Evolutionary conservation across 2,329 filamentous ascomycete species (phyloP).

Genomic region (Knufia fluminis): DNA sequence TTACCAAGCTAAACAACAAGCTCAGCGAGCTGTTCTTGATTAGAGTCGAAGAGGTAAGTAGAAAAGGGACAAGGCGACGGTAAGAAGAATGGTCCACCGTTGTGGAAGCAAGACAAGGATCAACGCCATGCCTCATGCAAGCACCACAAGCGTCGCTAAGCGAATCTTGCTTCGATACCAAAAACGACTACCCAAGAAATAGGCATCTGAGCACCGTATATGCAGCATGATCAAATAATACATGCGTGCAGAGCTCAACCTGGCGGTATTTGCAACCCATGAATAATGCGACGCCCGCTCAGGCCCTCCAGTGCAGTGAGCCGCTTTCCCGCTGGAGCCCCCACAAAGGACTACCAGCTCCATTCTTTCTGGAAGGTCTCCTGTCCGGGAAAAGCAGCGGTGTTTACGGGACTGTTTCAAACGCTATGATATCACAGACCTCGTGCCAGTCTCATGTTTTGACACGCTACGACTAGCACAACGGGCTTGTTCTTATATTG

Average conservation of each 20-base stretch:
- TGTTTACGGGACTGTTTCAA: background rate
- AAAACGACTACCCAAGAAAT: background rate
- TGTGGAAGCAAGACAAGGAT: background rate
- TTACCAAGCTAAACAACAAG: too few species aligned
- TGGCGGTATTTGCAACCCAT: too few species aligned
- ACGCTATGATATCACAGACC: slow-evolving; percentile 8
- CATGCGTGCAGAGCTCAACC: too few species aligned
- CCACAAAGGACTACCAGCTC: background rate
- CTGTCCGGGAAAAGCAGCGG: background rate
- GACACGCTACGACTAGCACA: background rate
- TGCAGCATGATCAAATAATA: background rate
- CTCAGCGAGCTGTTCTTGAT: too few species aligned
- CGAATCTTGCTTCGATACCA: background rate
- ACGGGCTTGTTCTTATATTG: background rate
- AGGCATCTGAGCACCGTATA: background rate
- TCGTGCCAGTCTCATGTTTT: background rate
- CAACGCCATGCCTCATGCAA: background rate
- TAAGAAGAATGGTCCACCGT: too few species aligned
- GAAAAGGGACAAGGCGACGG: too few species aligned
- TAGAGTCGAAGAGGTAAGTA: too few species aligned
- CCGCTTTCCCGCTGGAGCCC: too few species aligned
- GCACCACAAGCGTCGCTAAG: background rate
- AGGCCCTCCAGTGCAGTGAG: too few species aligned
- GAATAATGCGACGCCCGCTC: background rate
- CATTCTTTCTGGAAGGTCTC: background rate